Evolutionary conservation across 768 basidiomycete species (phyloP), one percentile per base, ranked within the genome.

Genomic region (Mycena belliarum): DNA sequence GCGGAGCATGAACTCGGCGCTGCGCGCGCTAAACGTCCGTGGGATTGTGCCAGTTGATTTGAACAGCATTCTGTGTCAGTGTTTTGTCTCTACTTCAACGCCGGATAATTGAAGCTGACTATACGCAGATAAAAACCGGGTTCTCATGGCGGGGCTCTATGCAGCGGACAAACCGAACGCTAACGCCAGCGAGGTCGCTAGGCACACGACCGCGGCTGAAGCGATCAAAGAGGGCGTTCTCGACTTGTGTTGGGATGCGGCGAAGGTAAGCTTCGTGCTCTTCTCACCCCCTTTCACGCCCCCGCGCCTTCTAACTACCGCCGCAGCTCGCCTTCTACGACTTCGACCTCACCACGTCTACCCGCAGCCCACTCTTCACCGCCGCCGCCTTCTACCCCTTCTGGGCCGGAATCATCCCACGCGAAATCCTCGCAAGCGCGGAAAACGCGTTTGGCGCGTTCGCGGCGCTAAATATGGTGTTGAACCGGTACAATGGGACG

Each of bases 401-500:
- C 47, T 97, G 94, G 95, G 86, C 81, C 49, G 89, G 85, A 18
- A 94, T 98, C 65, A 76, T 93, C 45, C 95, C 95, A 0, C 65
- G 79, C 23, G 88, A 91, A 63, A 66, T 97, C 6, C 72, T 84
- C 10, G 67, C 70, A 21, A 83, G 82, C 60, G 72, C 79, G 47
- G 71, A 74, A 5, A 85, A 85, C 7, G 80, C 93, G 0, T 87
- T 93, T 56, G 79, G 82, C 7, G 83, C 83, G 60, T 96, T 96
- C 68, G 75, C 89, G 3, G 78, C 87, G 0, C 68, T 94, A 10
- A 86, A 95, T 66, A 76, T 92, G 76, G 86, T 93, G 3, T 70
- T 94, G 68, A 88, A 88, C 69, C 82, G 85, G 42, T 98, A 93
- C 69, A 93, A 95, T 64, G 95, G 95, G 21, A 91, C 93, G 0